Base-by-base conservation (phyloP, 2,329 filamentous ascomycete species). In the Alternaria infectoria region DNA sequence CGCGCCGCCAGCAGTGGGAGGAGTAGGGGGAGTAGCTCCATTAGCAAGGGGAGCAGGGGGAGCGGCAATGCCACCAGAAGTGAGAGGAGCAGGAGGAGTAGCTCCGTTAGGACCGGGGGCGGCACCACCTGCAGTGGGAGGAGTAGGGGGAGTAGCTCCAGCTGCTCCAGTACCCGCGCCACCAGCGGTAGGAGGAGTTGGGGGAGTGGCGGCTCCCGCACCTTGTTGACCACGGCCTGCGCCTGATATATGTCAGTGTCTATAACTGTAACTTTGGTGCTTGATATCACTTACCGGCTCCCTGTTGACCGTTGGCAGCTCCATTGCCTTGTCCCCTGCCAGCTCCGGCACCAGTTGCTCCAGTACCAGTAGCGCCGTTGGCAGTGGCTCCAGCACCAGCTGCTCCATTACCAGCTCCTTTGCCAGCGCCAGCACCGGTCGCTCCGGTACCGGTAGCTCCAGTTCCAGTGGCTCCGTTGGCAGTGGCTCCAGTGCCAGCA, bases 311-410 rank as follows among this genome's bases (percentile, higher is more conserved):
- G 23, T 28, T 55, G 17, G 30, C 52, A 26, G 52, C 21, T 25
- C 23, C 19, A 2, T 47, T 47, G 9, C 36, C 36, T 15, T 52
- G 49, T 21, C 49, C 52, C 11, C 25, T 46, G 9, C 50, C 50
- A 54, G 50, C 30, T 13, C 23, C 19, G 17, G 47, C 6, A 28
- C 28, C 60, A 30, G 55, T 25, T 7, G 46, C 44, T 19, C 40
- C 61, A 26, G 44, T 58, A 40, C 52, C 45, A 2, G 54, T 26
- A 15, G 25, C 25, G 15, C 40, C 51, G 12, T 51, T 55, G 11
- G 56, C 59, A 6, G 64, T 30, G 19, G 19, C 51, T 17, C 26
- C 57, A 19, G 60, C 51, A 6, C 59, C 55, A 49, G 60, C 52
- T 15, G 50, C 32, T 17, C 50, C 50, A 5, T 51, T 51, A n/a